phyloP scores from a whole-genome alignment of 805 yeast species.

The Sungouiella thailandica region DNA sequence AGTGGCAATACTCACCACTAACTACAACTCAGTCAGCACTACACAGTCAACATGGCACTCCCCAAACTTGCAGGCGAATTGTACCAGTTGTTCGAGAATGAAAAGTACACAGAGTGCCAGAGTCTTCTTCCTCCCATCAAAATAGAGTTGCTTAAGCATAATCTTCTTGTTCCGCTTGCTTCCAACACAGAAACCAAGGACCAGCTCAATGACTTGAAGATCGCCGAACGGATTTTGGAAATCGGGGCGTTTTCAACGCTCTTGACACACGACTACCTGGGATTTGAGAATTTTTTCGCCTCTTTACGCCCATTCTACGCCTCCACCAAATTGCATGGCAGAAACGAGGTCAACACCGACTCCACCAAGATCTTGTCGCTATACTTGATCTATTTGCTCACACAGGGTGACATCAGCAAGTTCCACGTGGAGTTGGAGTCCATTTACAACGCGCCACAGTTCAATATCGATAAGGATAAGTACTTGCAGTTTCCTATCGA shows the following conservation, averaged over 20 bases:
- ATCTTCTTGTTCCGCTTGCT: slow-evolving; percentile 63
- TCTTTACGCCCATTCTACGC: slow-evolving; percentile 78
- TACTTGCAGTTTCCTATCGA: slow-evolving; percentile 80
- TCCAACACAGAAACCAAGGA: slow-evolving; percentile 29
- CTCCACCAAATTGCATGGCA: slow-evolving; percentile 36
- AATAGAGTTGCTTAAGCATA: slow-evolving; percentile 70
- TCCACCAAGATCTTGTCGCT: slow-evolving; percentile 66
- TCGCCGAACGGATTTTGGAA: slow-evolving; percentile 80
- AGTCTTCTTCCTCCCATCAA: slow-evolving; percentile 66
- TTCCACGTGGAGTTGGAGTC: slow-evolving; percentile 88
- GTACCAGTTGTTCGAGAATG: slow-evolving; percentile 56
- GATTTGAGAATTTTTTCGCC: slow-evolving; percentile 67
- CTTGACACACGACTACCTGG: slow-evolving; percentile 52
- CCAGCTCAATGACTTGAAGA: slow-evolving; percentile 61
- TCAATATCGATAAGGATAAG: slow-evolving; percentile 58
- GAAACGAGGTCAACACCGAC: slow-evolving; percentile 28
- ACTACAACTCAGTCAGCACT: not conserved
- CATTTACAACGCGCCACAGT: slow-evolving; percentile 47
- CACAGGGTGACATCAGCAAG: slow-evolving; percentile 78
- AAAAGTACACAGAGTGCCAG: slow-evolving; percentile 58
- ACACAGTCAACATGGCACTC: slow-evolving; percentile 48
- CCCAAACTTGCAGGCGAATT: slow-evolving; percentile 67
- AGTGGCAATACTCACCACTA: not conserved
- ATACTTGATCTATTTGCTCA: slow-evolving; percentile 67
- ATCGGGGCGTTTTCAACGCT: slow-evolving; percentile 82